Conservation (phyloP, 495 filamentous ascomycete genomes). For the Aspergillus sclerotioniger region DNA sequence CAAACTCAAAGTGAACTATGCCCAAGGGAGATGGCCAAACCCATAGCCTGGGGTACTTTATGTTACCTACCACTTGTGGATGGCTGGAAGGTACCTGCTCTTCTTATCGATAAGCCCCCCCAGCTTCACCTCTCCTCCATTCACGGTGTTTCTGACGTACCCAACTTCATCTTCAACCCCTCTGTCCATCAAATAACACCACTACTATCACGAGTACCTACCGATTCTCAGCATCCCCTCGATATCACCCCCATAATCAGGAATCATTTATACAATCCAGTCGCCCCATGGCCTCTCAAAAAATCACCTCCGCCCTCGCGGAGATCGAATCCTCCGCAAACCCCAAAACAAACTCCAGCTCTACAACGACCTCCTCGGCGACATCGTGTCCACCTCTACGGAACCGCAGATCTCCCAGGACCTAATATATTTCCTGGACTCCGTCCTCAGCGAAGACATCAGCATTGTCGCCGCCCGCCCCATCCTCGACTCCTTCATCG, state of each 20-base stretch:
- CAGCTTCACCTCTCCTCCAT: constrained; percentile 1
- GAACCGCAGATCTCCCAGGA: constrained; percentile 57
- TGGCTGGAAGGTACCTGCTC: constrained; percentile 1
- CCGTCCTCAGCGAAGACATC: constrained; percentile 63
- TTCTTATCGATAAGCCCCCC: constrained; percentile 36
- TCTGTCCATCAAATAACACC: not conserved
- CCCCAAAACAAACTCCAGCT: constrained; percentile 53
- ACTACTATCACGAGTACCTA: not conserved
- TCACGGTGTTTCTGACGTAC: not conserved
- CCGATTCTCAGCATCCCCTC: not conserved
- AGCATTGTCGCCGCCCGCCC: constrained; percentile 74
- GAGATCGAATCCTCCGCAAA: constrained; percentile 52
- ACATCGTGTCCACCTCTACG: constrained; percentile 58
- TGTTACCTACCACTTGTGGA: too few relatives aligned
- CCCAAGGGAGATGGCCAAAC: too few relatives aligned
- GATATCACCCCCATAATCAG: not conserved
- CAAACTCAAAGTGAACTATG: too few relatives aligned
- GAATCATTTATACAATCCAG: not conserved
- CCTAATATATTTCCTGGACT: constrained; percentile 66
- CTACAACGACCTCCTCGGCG: constrained; percentile 65
- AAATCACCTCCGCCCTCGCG: constrained; percentile 54
- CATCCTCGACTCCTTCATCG: constrained; percentile 66
- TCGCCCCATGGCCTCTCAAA: constrained; percentile 55
- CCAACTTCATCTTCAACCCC: constrained; percentile 5
- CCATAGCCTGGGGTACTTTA: too few relatives aligned